Percentiles rank a stretch among this genome's conserved stretches.
Evolutionary conservation across 306 rosid genomes (phyloP).

Genomic region (Cyamopsis tetragonoloba): DNA sequence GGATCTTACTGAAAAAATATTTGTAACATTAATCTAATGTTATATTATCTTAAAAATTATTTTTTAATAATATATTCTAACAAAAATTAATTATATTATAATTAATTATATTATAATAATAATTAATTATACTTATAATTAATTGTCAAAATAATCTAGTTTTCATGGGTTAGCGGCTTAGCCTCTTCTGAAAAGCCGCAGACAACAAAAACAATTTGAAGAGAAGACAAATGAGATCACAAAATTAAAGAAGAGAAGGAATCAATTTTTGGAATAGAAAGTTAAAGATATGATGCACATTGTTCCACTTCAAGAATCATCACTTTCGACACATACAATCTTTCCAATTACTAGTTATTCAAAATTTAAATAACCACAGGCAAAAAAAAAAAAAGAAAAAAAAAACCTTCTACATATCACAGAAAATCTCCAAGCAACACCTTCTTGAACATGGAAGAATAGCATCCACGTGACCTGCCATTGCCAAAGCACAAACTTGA

Average conservation of each 20-base stretch:
- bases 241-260: neutral
- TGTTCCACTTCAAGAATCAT: slow-evolving; percentile 12
- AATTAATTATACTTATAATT: too few relatives aligned
- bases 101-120: too few relatives aligned
- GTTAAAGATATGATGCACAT: slow-evolving; percentile 1
- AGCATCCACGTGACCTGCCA: slow-evolving; percentile 37
- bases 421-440: slow-evolving; percentile 35
- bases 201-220: too few relatives aligned
- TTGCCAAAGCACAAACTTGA: slow-evolving; percentile 28
- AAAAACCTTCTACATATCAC: slow-evolving; percentile 11
- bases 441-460: slow-evolving; percentile 55
- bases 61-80: too few relatives aligned
- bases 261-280: neutral
- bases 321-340: slow-evolving; percentile 27
- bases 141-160: too few relatives aligned
- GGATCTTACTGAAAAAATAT: too few relatives aligned
- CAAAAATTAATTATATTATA: too few relatives aligned
- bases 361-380: neutral
- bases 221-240: neutral
- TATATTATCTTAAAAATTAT: too few relatives aligned
- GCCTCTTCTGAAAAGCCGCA: too few relatives aligned
- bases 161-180: too few relatives aligned
- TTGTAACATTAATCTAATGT: too few relatives aligned
- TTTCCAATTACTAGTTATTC: slow-evolving; percentile 12
- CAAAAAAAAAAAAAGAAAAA: neutral